phyloP scores from a whole-genome alignment of 202 grass and related monocot species.

The Carex sylvatica region DNA sequence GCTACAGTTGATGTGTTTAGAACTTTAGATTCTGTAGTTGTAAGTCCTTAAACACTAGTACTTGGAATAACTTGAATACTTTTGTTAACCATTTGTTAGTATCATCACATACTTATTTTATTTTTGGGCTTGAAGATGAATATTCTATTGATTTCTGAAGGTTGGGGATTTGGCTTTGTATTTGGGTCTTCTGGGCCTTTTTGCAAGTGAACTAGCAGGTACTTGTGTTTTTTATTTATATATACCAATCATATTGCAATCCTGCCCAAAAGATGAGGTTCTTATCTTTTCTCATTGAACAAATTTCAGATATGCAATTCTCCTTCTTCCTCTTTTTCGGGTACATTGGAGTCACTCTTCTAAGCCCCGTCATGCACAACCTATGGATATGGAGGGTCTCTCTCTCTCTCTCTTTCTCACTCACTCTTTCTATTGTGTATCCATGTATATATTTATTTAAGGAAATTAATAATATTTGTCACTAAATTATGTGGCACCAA shows the following conservation, averaged over 20 bases:
- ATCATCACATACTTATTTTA: background rate
- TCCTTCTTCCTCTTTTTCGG: slow-evolving; percentile 95
- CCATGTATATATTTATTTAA: background rate
- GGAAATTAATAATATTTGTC: background rate
- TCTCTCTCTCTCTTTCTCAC: slow-evolving; percentile 46
- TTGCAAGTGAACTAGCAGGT: slow-evolving; percentile 95
- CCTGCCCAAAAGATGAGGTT: slow-evolving; percentile 10
- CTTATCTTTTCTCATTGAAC: slow-evolving; percentile 16
- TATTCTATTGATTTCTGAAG: slow-evolving; percentile 37
- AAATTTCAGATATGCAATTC: slow-evolving; percentile 91
- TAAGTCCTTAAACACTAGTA: background rate
- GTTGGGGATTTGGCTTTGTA: slow-evolving; percentile 91
- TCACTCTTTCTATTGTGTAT: slow-evolving; percentile 11
- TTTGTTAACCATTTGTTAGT: background rate
- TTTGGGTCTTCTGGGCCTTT: slow-evolving; percentile 84
- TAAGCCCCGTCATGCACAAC: slow-evolving; percentile 98
- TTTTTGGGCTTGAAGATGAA: background rate
- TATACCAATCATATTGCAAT: slow-evolving; percentile 13
- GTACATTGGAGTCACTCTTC: slow-evolving; percentile 80
- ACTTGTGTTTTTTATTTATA: slow-evolving; percentile 13
- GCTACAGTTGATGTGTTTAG: background rate
- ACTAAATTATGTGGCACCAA: background rate
- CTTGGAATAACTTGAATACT: background rate
- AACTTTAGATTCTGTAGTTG: background rate
- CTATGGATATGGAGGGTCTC: slow-evolving; percentile 97